Evolutionary conservation across 257 asterid genomes (phyloP), one percentile per base, ranked within the genome.

Genomic region (Fraxinus americana): DNA sequence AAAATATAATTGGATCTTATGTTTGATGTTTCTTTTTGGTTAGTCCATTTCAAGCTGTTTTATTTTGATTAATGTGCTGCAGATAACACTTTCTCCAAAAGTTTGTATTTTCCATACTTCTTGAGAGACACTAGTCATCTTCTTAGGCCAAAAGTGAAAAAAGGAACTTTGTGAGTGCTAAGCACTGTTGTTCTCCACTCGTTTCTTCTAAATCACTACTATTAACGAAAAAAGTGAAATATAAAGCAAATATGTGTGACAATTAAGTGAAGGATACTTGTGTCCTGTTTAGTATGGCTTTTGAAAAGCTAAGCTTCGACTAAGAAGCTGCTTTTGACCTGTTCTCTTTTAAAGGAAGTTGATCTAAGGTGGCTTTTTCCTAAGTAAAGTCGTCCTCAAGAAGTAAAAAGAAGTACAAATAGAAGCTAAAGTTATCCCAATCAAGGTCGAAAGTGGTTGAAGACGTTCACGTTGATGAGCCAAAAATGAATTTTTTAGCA

Each of bases 91-190:
- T 63, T 27, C 36, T 63, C 36, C 19, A 11, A 63, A 27, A 63
- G 36, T 25, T 3, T n/a, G 21, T 19, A 17, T 57, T 57, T 82
- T 72, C 75, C 59, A 43, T 73, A 7, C 81, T 78, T 75, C 78
- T 38, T 50, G 75, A 27, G 73, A 54, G 50, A 73, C 72, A 75
- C 19, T 34, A 71, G 69, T 30, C 66, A 67, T 29, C 52, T 71
- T 74, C 67, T 21, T 72, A 35, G 67, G 77, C 63, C 73, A 66
- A 84, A 84, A 82, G 83, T 69, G 29, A 39, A 69, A 70, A 72
- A 57, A 30, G 66, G 67, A 74, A 38, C 76, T 80, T 80, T 81
- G 52, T 66, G 43, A 78, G 79, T 87, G 88, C 82, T 75, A 50
- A 39, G 48, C 71, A 45, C 29, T 50, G 79, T 84, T 83, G 71